A percentile compares a stretch with the other conserved stretches of the same genome.
Evolutionary conservation across 768 basidiomycete species (phyloP).

Genomic region (Dentipellis fragilis): DNA sequence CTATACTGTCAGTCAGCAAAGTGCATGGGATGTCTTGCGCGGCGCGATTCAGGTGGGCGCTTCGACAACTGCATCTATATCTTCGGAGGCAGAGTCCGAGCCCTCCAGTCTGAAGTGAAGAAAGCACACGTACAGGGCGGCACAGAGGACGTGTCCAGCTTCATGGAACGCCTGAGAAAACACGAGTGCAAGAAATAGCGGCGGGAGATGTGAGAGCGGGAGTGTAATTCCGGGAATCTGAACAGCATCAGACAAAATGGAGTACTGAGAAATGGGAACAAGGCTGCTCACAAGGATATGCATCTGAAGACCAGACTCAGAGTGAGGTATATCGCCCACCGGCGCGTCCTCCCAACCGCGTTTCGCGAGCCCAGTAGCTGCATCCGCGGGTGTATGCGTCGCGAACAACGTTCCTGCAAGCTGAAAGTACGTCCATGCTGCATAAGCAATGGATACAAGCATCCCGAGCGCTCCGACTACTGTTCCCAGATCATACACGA

Average conservation of each 20-base stretch:
- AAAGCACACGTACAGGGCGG: slow-evolving; percentile 48
- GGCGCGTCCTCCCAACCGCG: neutral
- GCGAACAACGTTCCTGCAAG: slow-evolving; percentile 7
- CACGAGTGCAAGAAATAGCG: slow-evolving; percentile 53
- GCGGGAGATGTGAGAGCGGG: slow-evolving; percentile 59
- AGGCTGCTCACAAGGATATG: neutral
- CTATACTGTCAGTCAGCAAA: too few relatives aligned
- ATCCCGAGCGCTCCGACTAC: slow-evolving; percentile 38
- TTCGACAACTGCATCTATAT: too few relatives aligned
- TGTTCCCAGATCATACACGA: slow-evolving; percentile 43
- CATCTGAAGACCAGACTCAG: too few relatives aligned
- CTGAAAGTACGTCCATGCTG: slow-evolving; percentile 27
- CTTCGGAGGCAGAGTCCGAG: too few relatives aligned
- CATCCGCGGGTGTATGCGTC: neutral
- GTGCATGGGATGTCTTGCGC: too few relatives aligned
- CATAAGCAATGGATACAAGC: slow-evolving; percentile 28
- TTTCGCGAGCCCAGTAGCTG: neutral
- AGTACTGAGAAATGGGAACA: neutral
- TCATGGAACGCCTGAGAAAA: slow-evolving; percentile 70
- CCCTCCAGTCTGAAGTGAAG: neutral
- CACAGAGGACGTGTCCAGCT: slow-evolving; percentile 67
- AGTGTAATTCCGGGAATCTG: slow-evolving; percentile 81
- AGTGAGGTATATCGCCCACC: too few relatives aligned
- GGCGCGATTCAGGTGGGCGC: too few relatives aligned
- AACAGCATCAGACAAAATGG: neutral